Evolutionary conservation across 2,329 filamentous ascomycete species (phyloP), one percentile per base, ranked within the genome.

Genomic region (Bipolaris sorokiniana): DNA sequence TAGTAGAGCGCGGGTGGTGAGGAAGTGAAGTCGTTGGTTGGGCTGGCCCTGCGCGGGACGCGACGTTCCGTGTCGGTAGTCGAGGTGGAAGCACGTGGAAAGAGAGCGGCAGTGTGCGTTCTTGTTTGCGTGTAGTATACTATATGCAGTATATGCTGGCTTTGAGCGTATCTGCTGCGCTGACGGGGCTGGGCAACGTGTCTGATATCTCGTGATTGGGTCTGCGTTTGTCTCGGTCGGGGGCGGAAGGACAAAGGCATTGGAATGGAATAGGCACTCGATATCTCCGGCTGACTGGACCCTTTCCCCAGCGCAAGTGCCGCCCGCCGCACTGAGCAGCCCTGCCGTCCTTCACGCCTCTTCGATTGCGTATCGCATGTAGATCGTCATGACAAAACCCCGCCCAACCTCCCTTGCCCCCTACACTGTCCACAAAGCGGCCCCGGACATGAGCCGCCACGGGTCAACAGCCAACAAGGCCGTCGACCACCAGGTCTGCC

Each of bases 281-380:
- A 59, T 59, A 44, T 59, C 56, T 53, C 56, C 51, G 41, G 44
- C 42, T 23, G 58, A 61, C 13, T 59, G 65, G 61, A 63, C 64
- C 63, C 62, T 60, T 57, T 49, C 44, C 57, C 48, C 54, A 51
- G 54, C 42, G 57, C 57, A 48, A 16, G 54, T 47, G 49, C 57
- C 46, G 40, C 54, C 45, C 33, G 48, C 38, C 53, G 44, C 52
- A 31, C 54, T 49, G 50, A 31, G 45, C 49, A 20, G 42, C 42
- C 26, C 26, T 41, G 38, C 41, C 38, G 16, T 31, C 42, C n/a
- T 53, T 56, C 54, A 56, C 42, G 28, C 42, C 49, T 23, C 26
- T 38, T 45, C 10, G 55, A 48, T 51, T 56, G 48, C 58, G 50
- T 46, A 46, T 40, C 36, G 37, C 36, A 33, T 47, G 55, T 28